phyloP scores from a whole-genome alignment of 2,329 filamentous ascomycete species.

The Hypoxylon sp. region DNA sequence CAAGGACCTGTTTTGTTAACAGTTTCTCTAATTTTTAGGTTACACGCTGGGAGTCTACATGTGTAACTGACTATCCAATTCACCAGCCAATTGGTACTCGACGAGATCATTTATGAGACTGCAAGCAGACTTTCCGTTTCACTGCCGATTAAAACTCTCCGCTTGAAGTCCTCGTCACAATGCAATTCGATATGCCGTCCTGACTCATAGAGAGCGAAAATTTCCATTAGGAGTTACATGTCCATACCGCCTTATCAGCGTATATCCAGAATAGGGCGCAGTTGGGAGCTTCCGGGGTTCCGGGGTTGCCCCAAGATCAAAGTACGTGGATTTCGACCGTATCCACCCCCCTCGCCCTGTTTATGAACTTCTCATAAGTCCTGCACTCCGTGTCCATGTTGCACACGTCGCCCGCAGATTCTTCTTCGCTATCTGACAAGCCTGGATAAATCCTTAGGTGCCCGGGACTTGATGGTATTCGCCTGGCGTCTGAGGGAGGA shows the following conservation, averaged over 20 bases:
- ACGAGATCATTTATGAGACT: neutral
- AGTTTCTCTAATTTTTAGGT: neutral
- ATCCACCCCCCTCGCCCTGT: neutral
- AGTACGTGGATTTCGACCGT: neutral
- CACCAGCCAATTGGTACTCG: neutral
- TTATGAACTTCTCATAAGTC: slow-evolving; percentile 3
- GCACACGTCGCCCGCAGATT: slow-evolving; percentile 20
- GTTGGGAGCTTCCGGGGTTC: neutral
- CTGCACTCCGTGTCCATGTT: slow-evolving; percentile 9
- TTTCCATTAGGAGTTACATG: neutral
- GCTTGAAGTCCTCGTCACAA: neutral
- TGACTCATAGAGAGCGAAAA: neutral
- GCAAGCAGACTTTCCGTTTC: neutral
- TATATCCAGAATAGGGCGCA: neutral
- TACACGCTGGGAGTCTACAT: neutral
- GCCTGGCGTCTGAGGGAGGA: slow-evolving; percentile 19
- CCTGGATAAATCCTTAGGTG: slow-evolving; percentile 12
- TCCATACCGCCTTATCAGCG: neutral
- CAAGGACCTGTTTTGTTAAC: neutral
- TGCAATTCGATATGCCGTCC: neutral
- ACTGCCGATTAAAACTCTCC: neutral
- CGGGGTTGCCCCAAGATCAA: neutral
- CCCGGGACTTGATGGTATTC: slow-evolving; percentile 16
- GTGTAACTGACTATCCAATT: neutral
- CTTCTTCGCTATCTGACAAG: slow-evolving; percentile 12